Percentiles rank a stretch among this genome's conserved stretches.
Conservation (phyloP, 192 early-diverging fungal species). For the Coemansia sp. region DNA sequence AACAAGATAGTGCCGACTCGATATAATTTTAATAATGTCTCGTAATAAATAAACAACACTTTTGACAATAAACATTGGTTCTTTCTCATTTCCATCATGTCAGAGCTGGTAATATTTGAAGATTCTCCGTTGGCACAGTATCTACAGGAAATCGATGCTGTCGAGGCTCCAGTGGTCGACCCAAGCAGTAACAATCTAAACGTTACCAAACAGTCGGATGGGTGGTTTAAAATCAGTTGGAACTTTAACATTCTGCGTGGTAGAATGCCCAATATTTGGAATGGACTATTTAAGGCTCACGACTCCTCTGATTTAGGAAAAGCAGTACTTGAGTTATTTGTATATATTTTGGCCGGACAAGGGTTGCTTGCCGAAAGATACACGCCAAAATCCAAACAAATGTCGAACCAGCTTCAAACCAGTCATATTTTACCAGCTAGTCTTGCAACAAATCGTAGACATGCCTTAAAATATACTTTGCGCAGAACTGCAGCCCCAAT, state of each 20-base stretch:
- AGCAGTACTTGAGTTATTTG: not conserved
- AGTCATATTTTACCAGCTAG: too few species aligned
- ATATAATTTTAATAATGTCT: not conserved
- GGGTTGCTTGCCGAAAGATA: constrained; percentile 28
- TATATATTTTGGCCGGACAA: constrained; percentile 10
- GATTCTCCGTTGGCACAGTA: constrained; percentile 46
- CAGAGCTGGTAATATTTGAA: constrained; percentile 35
- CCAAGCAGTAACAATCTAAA: constrained; percentile 1
- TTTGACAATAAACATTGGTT: not conserved
- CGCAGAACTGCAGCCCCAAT: too few species aligned
- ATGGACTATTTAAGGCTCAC: not conserved
- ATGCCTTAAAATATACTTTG: too few species aligned
- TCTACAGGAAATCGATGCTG: constrained; percentile 22
- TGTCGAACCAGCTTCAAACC: not conserved
- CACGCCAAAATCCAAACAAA: constrained; percentile 12
- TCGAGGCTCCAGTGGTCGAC: constrained; percentile 19
- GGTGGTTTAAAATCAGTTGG: too few species aligned
- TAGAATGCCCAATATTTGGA: not conserved
- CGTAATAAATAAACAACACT: not conserved
- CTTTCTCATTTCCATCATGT: too few species aligned
- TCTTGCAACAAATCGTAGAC: too few species aligned
- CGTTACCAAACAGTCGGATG: too few species aligned
- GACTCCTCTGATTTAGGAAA: not conserved
- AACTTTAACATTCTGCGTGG: too few species aligned
- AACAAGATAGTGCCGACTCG: too few species aligned